Conservation (phyloP, 495 filamentous ascomycete species). For the Peziza echinospora region DNA sequence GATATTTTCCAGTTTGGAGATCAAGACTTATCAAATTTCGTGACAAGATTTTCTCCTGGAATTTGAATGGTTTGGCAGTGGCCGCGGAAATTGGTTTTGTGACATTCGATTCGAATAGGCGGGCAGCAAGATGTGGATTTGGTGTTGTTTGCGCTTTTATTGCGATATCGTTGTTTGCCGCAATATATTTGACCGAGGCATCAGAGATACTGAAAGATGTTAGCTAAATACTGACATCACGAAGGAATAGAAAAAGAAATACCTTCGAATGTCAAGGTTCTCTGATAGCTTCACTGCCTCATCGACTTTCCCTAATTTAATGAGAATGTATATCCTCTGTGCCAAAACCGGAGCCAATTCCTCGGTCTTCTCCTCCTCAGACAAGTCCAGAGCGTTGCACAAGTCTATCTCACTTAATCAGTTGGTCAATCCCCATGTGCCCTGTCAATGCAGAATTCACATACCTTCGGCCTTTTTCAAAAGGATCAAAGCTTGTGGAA, state of each 20-base stretch:
- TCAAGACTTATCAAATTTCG: constrained; percentile 51
- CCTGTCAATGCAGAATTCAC: too few species aligned
- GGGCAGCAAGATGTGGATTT: constrained; percentile 61
- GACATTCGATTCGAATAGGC: constrained; percentile 36
- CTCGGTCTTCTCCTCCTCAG: constrained; percentile 57
- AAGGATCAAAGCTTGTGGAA: constrained; percentile 50
- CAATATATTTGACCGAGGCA: constrained; percentile 50
- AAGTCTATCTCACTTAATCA: too few species aligned
- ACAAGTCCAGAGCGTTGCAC: constrained; percentile 60
- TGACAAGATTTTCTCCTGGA: constrained; percentile 43
- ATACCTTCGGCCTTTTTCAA: constrained; percentile 58
- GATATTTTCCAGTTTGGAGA: constrained; percentile 56
- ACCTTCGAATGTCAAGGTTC: constrained; percentile 42
- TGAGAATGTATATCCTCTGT: constrained; percentile 65
- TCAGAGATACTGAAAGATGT: constrained; percentile 47
- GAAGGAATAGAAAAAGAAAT: neutral
- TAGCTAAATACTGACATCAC: neutral
- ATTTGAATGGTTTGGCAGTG: constrained; percentile 54
- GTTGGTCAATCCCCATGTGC: too few species aligned
- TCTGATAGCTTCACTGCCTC: constrained; percentile 48
- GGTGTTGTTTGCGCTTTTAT: constrained; percentile 33
- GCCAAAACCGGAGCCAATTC: constrained; percentile 72
- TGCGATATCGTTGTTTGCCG: constrained; percentile 44
- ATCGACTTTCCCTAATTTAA: constrained; percentile 45
- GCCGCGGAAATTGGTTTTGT: constrained; percentile 23